Evolutionary conservation across 73 alveolate genomes (phyloP), one percentile per base, ranked within the genome.

Genomic region (Loxodes magnus): DNA sequence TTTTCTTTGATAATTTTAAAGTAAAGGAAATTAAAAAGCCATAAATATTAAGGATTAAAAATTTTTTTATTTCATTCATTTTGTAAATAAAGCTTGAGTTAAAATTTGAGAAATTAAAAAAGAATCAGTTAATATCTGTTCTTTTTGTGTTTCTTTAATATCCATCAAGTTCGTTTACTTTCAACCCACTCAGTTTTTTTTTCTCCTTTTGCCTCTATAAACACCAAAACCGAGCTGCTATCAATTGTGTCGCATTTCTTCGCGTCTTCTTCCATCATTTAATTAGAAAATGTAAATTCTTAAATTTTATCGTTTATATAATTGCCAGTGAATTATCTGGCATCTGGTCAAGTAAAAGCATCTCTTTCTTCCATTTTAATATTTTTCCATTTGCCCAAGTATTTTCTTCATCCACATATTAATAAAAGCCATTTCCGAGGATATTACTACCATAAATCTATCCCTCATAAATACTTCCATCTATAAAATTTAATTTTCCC

Each of bases 171-270:
- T 27, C 70, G 20, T 35, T 59, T 71, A 5, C 89, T 84, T 7
- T 71, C 42, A 21, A 35, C 71, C 79, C 90, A 77, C 37, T 44
- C 72, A 2, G 81, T 85, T 34, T 51, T 44, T 27, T 57, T 62
- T 43, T 12, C 82, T 77, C 31, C 59, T 51, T n/a, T 64, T 52
- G 4, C 58, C 63, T 24, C 62, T 72, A 63, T 46, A 53, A 19
- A 77, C 37, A 19, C 90, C 90, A 26, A 26, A 15, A 2, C 90
- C 90, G 46, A 61, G 85, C 49, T 72, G 68, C 23, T 77, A 68
- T 4, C 77, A 67, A 58, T 73, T 50, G 24, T 55, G 21, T 81
- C 87, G 68, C 10, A 54, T 64, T n/a, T 81, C 87, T 12, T 22
- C 42, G 30, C 68, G 68, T 4, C 26, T 48, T 74, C 27, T 27